Conservation (phyloP, 345 rosid genomes). For the Pistacia integerrima region DNA sequence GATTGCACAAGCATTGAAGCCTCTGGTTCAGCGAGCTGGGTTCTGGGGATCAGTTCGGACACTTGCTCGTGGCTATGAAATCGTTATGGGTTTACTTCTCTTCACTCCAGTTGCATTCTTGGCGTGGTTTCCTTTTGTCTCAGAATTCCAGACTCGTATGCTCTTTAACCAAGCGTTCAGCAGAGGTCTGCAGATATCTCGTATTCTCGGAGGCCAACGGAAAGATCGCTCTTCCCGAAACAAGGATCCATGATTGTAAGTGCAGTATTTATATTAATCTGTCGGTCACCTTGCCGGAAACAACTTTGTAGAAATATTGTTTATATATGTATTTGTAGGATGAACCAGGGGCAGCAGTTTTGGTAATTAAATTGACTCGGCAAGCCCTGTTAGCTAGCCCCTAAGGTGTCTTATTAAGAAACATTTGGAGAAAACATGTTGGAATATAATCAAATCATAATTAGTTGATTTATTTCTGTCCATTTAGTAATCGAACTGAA, state of each 20-base stretch:
- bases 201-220: constrained; percentile 92
- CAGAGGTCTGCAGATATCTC: constrained; percentile 98
- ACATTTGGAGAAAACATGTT: background rate
- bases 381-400: background rate
- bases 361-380: background rate
- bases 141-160: constrained; percentile 99
- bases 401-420: background rate
- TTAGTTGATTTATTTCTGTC: background rate
- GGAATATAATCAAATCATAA: background rate
- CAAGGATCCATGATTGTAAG: constrained; percentile 53
- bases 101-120: constrained; percentile 98
- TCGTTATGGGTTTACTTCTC: constrained; percentile 86
- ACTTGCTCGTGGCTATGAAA: constrained; percentile 94
- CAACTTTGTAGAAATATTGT: background rate
- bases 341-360: background rate
- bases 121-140: constrained; percentile 98
- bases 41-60: constrained; percentile 92
- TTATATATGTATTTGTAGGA: background rate
- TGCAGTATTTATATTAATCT: background rate
- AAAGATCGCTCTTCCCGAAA: constrained; percentile 77
- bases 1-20: constrained; percentile 98
- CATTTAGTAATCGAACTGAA: too few relatives aligned
- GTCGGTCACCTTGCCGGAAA: background rate
- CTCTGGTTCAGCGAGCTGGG: constrained; percentile 66
- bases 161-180: constrained; percentile 99